Conservation (phyloP, 2,329 filamentous ascomycete species). For the Cytospora chrysosperma region DNA sequence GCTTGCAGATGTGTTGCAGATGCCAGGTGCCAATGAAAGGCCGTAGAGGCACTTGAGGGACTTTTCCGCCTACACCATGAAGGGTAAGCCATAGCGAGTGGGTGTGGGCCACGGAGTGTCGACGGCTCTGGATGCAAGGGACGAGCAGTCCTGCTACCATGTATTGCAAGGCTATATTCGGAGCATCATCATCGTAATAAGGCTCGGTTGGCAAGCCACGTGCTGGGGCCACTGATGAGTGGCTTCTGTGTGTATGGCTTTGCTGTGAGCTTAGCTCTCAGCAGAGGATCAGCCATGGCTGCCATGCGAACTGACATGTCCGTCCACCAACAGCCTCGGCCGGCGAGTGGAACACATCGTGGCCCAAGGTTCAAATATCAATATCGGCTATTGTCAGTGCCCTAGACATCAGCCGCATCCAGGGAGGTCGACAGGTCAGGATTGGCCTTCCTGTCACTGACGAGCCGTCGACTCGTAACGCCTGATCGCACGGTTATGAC, state of each 20-base stretch:
- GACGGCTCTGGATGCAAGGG: background rate
- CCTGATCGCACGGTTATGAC: slow-evolving; percentile 7
- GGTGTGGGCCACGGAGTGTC: background rate
- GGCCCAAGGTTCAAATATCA: background rate
- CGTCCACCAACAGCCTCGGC: background rate
- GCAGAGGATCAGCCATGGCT: background rate
- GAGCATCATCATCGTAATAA: background rate
- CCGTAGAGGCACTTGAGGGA: background rate
- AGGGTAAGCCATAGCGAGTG: slow-evolving; percentile 6
- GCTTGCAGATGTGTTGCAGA: slow-evolving; percentile 20
- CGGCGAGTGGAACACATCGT: background rate
- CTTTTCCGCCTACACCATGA: background rate
- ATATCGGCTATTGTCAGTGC: slow-evolving; percentile 12
- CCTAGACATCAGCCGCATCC: slow-evolving; percentile 18
- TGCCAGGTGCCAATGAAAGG: slow-evolving; percentile 18
- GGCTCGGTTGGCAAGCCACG: background rate
- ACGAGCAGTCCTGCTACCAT: slow-evolving; percentile 1
- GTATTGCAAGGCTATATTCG: background rate
- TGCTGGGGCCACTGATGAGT: background rate
- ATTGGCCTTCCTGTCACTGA: background rate
- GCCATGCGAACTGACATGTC: background rate
- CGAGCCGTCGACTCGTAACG: background rate
- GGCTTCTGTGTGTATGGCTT: background rate
- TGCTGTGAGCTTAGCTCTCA: background rate
- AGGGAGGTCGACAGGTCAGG: slow-evolving; percentile 11